These are phyloP conservation scores for Mycena metata DNA, from an alignment of 768 basidiomycete genomes.

Conservation along the genomic window DNA sequence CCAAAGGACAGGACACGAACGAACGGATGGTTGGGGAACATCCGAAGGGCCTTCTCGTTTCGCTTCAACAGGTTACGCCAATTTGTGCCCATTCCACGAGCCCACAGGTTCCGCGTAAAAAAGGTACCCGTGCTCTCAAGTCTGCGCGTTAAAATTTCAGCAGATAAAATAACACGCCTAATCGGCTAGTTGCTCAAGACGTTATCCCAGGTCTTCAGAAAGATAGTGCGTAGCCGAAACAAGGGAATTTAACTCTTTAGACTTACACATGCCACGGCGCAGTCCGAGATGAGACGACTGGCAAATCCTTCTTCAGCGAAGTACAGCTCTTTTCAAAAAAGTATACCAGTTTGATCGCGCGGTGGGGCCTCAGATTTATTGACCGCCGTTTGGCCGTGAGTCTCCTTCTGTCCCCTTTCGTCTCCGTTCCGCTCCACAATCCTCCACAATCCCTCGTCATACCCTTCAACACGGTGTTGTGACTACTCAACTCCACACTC, in stretches of 20 bases:
- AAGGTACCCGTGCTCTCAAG: slow-evolving; percentile 9
- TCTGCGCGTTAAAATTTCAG: too few species aligned
- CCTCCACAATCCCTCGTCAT: too few species aligned
- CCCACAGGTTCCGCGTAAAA: slow-evolving; percentile 11
- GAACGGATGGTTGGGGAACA: slow-evolving; percentile 10
- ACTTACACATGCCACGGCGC: slow-evolving; percentile 16
- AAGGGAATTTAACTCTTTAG: background rate
- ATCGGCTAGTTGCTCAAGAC: slow-evolving; percentile 20
- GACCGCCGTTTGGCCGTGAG: too few species aligned
- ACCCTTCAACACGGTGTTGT: too few species aligned
- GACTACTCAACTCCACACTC: too few species aligned
- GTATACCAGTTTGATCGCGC: too few species aligned
- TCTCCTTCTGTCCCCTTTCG: too few species aligned
- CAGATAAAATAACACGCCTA: too few species aligned
- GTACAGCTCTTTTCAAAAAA: too few species aligned
- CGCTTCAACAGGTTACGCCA: background rate
- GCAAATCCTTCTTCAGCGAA: slow-evolving; percentile 13
- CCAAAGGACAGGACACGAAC: background rate
- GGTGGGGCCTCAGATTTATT: too few species aligned
- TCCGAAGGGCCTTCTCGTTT: slow-evolving; percentile 6
- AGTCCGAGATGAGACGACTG: slow-evolving; percentile 12
- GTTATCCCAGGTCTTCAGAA: slow-evolving; percentile 16
- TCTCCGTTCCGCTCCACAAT: too few species aligned
- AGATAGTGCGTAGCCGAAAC: background rate
- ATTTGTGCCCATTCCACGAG: slow-evolving; percentile 19